Base-by-base conservation (phyloP, 148 eudicot species). In the Rhododendron mucronatum region DNA sequence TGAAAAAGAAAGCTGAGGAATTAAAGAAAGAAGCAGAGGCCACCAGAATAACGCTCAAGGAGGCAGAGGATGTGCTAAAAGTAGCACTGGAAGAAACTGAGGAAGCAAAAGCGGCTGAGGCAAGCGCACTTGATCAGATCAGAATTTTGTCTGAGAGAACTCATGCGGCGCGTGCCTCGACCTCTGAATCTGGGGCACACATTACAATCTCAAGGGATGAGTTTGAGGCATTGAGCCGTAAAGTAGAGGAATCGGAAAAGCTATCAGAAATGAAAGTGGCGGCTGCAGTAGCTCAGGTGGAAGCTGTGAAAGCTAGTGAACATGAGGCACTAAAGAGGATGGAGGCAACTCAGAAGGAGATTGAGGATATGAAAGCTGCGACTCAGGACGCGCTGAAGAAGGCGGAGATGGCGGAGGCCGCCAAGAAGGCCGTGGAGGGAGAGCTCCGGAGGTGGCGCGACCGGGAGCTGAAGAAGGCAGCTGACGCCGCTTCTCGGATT, bases 231-330 rank as follows among this genome's bases (percentile, higher is more conserved):
- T 90, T 94, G 86, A 96, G 92, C 87, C 82, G 91, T 82, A 96
- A 96, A 84, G 97, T 90, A 26, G 96, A 92, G 82, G 99, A 94
- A 86, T 91, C 97, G 0, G 92, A 92, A 47, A 91, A 89, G 53
- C 85, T 95, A 53, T 90, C 95, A 13, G 97, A 89, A 33, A 91
- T 94, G 91, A 94, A 91, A 90, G 97, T 96, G 83, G 95, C 90
- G 30, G 98, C 99, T 87, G 99, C 96, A 39, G 84, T 92, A 90
- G 97, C 99, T 67, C 97, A 95, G 87, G 97, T 91, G 35, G 99
- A 94, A 84, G 98, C 98, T 45, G 92, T 97, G 82, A 94, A 90
- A 89, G 98, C 98, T 26, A 94, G 99, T 84, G 98, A 97, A 86
- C 91, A 91, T 50, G 99, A 95, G 90, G 98, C 96, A 47, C 63